Conservation (phyloP, 352 stramenopile genomes). For the Pythium sp. region DNA sequence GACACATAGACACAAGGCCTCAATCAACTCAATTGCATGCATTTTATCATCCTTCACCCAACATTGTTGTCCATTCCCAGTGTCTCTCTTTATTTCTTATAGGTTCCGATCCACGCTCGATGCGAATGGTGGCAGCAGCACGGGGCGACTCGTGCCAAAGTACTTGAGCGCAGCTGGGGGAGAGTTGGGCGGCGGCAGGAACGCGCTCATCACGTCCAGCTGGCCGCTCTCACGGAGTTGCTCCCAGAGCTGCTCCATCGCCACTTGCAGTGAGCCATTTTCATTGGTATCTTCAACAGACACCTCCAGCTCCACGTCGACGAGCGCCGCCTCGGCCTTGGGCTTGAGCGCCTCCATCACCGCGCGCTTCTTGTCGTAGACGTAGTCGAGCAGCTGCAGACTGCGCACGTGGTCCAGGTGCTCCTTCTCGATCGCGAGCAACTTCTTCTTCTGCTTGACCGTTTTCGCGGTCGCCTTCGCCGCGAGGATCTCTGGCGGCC, state of each 20-base stretch:
- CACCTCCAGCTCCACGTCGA: slow-evolving; percentile 39
- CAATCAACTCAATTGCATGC: background rate
- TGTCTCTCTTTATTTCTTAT: background rate
- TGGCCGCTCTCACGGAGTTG: slow-evolving; percentile 30
- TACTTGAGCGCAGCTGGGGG: slow-evolving; percentile 63
- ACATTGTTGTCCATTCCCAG: background rate
- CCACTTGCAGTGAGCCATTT: slow-evolving; percentile 26
- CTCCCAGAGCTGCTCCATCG: slow-evolving; percentile 51
- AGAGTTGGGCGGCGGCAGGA: slow-evolving; percentile 61
- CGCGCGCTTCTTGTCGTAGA: slow-evolving; percentile 57
- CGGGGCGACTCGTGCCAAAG: slow-evolving; percentile 40
- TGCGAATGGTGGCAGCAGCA: slow-evolving; percentile 51
- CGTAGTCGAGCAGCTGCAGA: slow-evolving; percentile 71
- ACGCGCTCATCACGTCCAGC: slow-evolving; percentile 33
- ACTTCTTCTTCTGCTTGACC: slow-evolving; percentile 29
- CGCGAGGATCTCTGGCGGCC: slow-evolving; percentile 61
- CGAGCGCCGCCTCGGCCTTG: slow-evolving; percentile 47
- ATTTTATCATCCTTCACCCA: background rate
- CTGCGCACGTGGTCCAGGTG: slow-evolving; percentile 67
- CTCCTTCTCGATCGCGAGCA: slow-evolving; percentile 51
- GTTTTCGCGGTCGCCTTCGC: slow-evolving; percentile 58
- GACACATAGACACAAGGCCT: slow-evolving; percentile 1
- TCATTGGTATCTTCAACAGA: slow-evolving; percentile 19
- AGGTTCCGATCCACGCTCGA: slow-evolving; percentile 38
- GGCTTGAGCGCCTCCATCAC: slow-evolving; percentile 43